These are phyloP conservation scores for Xylaria scruposa DNA, from an alignment of 495 filamentous ascomycete species.

Conservation along the genomic window DNA sequence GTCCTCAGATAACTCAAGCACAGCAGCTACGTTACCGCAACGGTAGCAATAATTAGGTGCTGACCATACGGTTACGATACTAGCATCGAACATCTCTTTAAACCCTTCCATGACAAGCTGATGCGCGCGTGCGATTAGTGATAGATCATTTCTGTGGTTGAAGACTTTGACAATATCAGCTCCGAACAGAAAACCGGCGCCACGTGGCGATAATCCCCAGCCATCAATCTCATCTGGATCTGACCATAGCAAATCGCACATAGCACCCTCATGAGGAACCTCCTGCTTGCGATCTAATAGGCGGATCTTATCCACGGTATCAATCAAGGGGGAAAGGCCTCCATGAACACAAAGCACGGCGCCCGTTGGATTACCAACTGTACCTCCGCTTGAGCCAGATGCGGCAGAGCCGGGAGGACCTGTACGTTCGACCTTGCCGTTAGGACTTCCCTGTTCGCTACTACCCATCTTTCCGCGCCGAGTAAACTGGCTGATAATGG, in stretches of 20 bases:
- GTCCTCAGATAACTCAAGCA: conserved; percentile 92
- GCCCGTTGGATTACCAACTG: conserved; percentile 69
- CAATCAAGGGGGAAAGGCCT: conserved; percentile 88
- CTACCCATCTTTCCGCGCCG: conserved; percentile 28
- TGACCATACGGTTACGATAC: conserved; percentile 96
- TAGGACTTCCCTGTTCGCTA: conserved; percentile 46
- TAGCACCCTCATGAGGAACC: conserved; percentile 96
- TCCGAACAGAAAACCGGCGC: conserved; percentile 95
- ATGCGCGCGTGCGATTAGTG: conserved; percentile 90
- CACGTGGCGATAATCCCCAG: conserved; percentile 93
- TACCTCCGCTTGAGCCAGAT: conserved; percentile 67
- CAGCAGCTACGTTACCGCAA: conserved; percentile 95
- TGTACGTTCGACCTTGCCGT: conserved; percentile 54
- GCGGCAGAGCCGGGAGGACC: conserved; percentile 84
- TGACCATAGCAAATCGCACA: conserved; percentile 98
- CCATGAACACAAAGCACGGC: conserved; percentile 96
- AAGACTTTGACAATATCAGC: conserved; percentile 95
- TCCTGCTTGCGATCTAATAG: conserved; percentile 96
- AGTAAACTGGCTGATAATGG: conserved; percentile 73
- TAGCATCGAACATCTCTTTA: conserved; percentile 97
- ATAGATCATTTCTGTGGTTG: conserved; percentile 91
- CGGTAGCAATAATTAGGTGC: conserved; percentile 99
- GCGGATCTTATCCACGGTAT: conserved; percentile 94
- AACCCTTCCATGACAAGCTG: conserved; percentile 99
- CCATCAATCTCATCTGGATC: conserved; percentile 98